Evolutionary conservation across 768 basidiomycete species (phyloP).

Genomic region (Chalciporus chontae): DNA sequence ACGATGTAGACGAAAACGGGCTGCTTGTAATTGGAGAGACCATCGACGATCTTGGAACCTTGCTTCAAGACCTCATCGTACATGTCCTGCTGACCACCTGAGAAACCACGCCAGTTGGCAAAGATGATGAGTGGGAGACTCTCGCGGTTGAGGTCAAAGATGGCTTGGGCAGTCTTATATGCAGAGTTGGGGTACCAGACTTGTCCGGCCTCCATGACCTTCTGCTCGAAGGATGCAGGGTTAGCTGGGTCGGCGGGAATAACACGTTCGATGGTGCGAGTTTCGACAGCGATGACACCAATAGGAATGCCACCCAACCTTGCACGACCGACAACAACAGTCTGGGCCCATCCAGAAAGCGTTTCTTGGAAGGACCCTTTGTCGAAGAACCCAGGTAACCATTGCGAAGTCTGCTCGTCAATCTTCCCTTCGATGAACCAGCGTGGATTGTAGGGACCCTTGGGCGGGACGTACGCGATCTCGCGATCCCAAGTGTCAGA

Average conservation of each 20-base stretch:
- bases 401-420: conserved; percentile 76
- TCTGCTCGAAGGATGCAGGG: conserved; percentile 92
- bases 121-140: conserved; percentile 96
- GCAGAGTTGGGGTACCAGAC: conserved; percentile 99
- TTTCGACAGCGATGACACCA: conserved; percentile 98
- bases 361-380: conserved; percentile 98
- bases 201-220: conserved; percentile 99
- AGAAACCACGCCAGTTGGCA: conserved; percentile 99
- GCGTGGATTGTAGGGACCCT: conserved; percentile 92
- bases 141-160: conserved; percentile 98
- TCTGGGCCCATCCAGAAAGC: conserved; percentile 98
- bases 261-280: conserved; percentile 93
- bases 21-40: conserved; percentile 93
- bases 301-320: conserved; percentile 95
- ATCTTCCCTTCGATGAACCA: conserved; percentile 97
- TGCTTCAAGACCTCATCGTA: conserved; percentile 97
- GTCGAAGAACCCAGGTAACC: conserved; percentile 93
- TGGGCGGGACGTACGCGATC: conserved; percentile 86
- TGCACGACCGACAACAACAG: conserved; percentile 95
- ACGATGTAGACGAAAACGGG: conserved; percentile 98
- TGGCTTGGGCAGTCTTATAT: conserved; percentile 98
- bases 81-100: conserved; percentile 99
- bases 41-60: conserved; percentile 98
- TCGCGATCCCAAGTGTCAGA: conserved; percentile 89
- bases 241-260: conserved; percentile 98